A percentile compares a stretch with the other conserved stretches of the same genome.
phyloP scores from a whole-genome alignment of 2,329 filamentous ascomycete species.

The Neobulgaria alba region DNA sequence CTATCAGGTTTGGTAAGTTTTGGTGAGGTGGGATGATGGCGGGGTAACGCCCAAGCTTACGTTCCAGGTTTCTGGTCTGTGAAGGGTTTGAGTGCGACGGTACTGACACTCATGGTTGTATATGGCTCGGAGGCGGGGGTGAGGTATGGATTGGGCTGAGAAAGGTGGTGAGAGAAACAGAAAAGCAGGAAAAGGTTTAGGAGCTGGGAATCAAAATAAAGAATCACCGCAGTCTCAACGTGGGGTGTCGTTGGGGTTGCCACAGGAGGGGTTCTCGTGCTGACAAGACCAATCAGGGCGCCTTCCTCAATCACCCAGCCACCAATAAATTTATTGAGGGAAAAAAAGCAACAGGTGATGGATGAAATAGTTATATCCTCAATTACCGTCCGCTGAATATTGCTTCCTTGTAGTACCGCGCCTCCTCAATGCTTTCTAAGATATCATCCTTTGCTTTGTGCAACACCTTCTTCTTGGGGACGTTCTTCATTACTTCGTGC shows the following conservation, averaged over 20 bases:
- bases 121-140: not conserved
- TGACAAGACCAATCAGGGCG: slow-evolving; percentile 2
- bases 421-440: slow-evolving; percentile 89
- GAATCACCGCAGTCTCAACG: slow-evolving; percentile 3
- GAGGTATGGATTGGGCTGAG: not conserved
- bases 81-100: slow-evolving; percentile 76
- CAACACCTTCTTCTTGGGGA: slow-evolving; percentile 63
- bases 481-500: slow-evolving; percentile 47
- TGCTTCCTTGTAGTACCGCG: slow-evolving; percentile 66
- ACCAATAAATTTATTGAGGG: slow-evolving; percentile 3
- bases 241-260: not conserved
- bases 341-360: slow-evolving; percentile 1
- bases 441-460: slow-evolving; percentile 89
- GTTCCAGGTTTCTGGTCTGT: slow-evolving; percentile 98
- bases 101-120: slow-evolving; percentile 60
- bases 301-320: slow-evolving; percentile 2
- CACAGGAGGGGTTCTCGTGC: slow-evolving; percentile 2
- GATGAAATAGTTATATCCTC: not conserved
- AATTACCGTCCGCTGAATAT: slow-evolving; percentile 45
- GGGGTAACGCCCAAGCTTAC: slow-evolving; percentile 52
- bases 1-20: slow-evolving; percentile 39
- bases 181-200: not conserved
- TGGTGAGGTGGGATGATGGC: slow-evolving; percentile 19
- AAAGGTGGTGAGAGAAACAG: slow-evolving; percentile 4
- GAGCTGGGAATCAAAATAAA: slow-evolving; percentile 5